These are phyloP conservation scores for Dalechampia spathulata DNA, from an alignment of 441 rosid species.

Conservation along the genomic window DNA sequence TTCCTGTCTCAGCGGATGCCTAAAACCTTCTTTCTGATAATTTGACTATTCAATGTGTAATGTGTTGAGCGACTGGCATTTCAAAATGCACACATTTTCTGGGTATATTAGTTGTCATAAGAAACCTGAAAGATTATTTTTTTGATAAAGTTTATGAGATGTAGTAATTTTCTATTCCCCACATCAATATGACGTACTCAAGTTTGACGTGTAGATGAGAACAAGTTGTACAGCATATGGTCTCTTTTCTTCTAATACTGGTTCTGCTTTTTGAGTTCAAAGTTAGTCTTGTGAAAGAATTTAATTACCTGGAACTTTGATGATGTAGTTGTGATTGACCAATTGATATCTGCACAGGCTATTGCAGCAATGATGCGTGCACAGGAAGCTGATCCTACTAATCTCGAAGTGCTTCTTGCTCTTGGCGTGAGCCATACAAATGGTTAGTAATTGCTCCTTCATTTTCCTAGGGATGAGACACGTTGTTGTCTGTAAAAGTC, in stretches of 20 bases:
- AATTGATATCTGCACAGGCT: conserved; percentile 51
- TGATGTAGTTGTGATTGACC: background rate
- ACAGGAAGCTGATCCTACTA: conserved; percentile 86
- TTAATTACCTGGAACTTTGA: background rate
- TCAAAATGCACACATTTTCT: background rate
- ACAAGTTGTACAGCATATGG: background rate
- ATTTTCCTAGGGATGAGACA: too few relatives aligned
- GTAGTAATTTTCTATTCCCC: background rate
- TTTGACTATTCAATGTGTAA: too few relatives aligned
- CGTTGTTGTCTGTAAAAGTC: too few relatives aligned
- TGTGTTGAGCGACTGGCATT: background rate
- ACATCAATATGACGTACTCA: too few relatives aligned
- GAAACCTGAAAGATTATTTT: background rate
- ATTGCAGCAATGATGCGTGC: conserved; percentile 99
- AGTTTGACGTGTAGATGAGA: conserved; percentile 1
- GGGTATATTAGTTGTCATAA: background rate
- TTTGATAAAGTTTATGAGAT: background rate
- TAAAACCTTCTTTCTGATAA: background rate
- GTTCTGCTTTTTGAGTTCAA: too few relatives aligned
- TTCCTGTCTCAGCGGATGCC: background rate
- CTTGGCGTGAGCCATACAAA: conserved; percentile 99
- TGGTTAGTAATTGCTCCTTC: conserved; percentile 44
- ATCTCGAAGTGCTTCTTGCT: conserved; percentile 96
- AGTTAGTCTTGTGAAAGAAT: background rate
- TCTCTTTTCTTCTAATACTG: background rate